Conservation (phyloP, 2,329 filamentous ascomycete species). For the Geosmithia flava region DNA sequence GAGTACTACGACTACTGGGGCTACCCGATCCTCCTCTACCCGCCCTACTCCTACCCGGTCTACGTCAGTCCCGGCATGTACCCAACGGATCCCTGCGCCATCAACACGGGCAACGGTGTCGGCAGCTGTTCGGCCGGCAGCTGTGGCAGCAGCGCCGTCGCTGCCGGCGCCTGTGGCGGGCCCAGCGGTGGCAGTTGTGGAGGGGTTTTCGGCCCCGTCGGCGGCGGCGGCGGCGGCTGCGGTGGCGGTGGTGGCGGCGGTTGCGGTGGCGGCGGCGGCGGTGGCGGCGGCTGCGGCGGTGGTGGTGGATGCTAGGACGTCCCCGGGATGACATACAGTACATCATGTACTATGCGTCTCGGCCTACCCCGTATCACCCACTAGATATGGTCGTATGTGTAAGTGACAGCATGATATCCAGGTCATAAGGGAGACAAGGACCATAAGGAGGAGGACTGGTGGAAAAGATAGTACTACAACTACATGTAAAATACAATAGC, state of each 20-base stretch:
- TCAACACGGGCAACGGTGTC: not conserved
- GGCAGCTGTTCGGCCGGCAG: not conserved
- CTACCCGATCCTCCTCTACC: not conserved
- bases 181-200: not conserved
- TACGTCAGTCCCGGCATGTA: not conserved
- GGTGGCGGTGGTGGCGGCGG: not conserved
- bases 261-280: not conserved
- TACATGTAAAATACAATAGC: too few species aligned
- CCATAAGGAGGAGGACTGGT: too few species aligned
- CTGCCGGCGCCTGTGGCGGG: not conserved
- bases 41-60: not conserved
- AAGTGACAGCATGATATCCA: too few species aligned
- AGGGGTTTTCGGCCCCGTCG: not conserved
- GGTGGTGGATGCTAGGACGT: conserved; percentile 6
- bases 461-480: too few species aligned
- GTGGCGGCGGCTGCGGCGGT: not conserved
- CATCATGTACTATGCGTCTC: too few species aligned
- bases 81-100: not conserved
- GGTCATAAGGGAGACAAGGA: too few species aligned
- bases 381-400: too few species aligned
- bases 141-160: not conserved
- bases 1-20: not conserved
- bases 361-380: too few species aligned
- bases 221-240: not conserved
- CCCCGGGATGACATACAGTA: too few species aligned